A percentile compares a stretch with the other conserved stretches of the same genome.
phyloP scores from a whole-genome alignment of 352 stramenopile species.

The Pythium sukuiense region DNA sequence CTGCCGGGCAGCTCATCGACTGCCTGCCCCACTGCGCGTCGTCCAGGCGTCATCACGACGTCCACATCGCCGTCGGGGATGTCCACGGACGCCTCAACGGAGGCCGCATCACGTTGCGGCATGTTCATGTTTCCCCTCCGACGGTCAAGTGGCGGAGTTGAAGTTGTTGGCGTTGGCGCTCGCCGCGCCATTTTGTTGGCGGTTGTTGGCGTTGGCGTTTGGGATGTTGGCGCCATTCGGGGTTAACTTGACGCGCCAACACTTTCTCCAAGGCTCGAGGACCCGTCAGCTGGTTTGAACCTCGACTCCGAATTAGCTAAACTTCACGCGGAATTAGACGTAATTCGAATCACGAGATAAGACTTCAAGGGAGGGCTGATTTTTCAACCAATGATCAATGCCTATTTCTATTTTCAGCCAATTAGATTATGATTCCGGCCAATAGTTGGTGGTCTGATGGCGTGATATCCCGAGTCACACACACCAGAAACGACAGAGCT shows the following conservation, averaged over 20 bases:
- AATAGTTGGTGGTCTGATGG: background rate
- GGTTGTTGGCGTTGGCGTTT: slow-evolving; percentile 21
- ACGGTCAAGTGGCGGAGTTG: background rate
- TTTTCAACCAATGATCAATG: background rate
- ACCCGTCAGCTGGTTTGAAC: background rate
- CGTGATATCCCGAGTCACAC: background rate
- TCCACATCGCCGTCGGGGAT: background rate
- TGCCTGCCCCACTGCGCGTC: slow-evolving; percentile 1
- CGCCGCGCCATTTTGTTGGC: slow-evolving; percentile 1
- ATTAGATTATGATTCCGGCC: background rate
- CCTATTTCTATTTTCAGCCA: background rate
- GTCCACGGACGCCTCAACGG: background rate
- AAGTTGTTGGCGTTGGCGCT: slow-evolving; percentile 3
- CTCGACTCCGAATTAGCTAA: background rate
- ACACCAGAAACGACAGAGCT: slow-evolving; percentile 9
- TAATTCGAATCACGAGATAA: slow-evolving; percentile 1
- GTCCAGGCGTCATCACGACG: background rate
- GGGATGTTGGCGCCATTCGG: slow-evolving; percentile 23
- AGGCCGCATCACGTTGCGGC: slow-evolving; percentile 2
- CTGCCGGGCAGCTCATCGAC: slow-evolving; percentile 8
- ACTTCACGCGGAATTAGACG: background rate
- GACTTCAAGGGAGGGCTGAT: background rate
- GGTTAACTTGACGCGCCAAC: slow-evolving; percentile 8
- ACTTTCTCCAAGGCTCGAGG: background rate
- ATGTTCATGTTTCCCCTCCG: slow-evolving; percentile 4